Conservation (phyloP, 495 filamentous ascomycete genomes). For the Penicillium riverlandense region DNA sequence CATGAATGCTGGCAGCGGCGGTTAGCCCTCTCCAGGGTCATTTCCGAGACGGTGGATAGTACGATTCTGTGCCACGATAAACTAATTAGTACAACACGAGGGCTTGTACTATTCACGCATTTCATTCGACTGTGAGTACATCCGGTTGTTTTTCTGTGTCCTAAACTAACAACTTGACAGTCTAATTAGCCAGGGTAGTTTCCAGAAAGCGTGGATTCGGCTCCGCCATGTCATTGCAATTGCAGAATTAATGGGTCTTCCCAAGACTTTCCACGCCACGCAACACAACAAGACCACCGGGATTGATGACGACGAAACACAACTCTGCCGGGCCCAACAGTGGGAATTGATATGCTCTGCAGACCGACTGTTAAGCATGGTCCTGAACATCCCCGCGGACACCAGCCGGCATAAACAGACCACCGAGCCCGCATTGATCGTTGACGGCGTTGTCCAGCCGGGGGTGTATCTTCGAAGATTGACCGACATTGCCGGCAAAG, state of each 20-base stretch:
- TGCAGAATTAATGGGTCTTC: constrained; percentile 23
- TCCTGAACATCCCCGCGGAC: constrained; percentile 21
- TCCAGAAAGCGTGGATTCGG: constrained; percentile 19
- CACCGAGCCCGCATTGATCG: constrained; percentile 1
- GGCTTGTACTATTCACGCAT: constrained; percentile 13
- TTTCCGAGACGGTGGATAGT: constrained; percentile 15
- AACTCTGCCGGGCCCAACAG: constrained; percentile 10
- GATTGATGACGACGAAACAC: neutral
- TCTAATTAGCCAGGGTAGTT: constrained; percentile 16
- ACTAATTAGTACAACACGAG: constrained; percentile 11
- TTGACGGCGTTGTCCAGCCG: constrained; percentile 17
- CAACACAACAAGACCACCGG: constrained; percentile 3
- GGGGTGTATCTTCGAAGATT: constrained; percentile 15
- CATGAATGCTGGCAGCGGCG: neutral
- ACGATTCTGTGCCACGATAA: constrained; percentile 14
- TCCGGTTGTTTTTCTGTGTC: neutral
- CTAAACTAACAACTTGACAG: neutral
- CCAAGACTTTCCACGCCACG: constrained; percentile 3
- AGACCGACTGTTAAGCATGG: constrained; percentile 19
- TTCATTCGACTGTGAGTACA: constrained; percentile 18
- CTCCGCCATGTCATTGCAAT: constrained; percentile 19
- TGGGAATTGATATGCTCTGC: constrained; percentile 21
- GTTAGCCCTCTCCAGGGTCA: constrained; percentile 4
- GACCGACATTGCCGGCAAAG: constrained; percentile 13
- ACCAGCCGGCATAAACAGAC: constrained; percentile 10